A percentile compares a stretch with the other conserved stretches of the same genome.
These are phyloP conservation scores for Candida xyloterini DNA, from an alignment of 805 yeast genomes.

Conservation along the genomic window DNA sequence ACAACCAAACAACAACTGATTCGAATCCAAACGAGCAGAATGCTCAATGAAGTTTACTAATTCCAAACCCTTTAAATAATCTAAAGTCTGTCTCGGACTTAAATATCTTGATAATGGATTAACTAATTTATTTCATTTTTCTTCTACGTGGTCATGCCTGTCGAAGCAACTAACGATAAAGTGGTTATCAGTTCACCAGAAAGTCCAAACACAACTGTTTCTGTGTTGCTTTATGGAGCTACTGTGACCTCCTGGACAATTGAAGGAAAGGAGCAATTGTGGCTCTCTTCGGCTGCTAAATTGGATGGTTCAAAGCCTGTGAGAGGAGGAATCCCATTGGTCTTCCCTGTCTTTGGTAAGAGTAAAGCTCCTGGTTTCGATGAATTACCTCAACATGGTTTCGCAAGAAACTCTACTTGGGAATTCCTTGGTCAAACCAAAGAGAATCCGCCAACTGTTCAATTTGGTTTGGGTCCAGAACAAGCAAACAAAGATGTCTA, in stretches of 20 bases:
- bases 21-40: background rate
- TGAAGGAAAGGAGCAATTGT: slow-evolving; percentile 73
- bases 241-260: slow-evolving; percentile 80
- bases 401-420: slow-evolving; percentile 90
- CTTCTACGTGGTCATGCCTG: slow-evolving; percentile 41
- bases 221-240: slow-evolving; percentile 83
- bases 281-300: slow-evolving; percentile 75
- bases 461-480: slow-evolving; percentile 90
- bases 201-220: slow-evolving; percentile 52
- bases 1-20: background rate
- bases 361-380: slow-evolving; percentile 55
- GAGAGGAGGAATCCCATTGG: slow-evolving; percentile 95
- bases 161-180: slow-evolving; percentile 61
- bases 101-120: background rate
- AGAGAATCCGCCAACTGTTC: slow-evolving; percentile 71
- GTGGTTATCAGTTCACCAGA: slow-evolving; percentile 59
- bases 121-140: slow-evolving; percentile 3
- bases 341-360: slow-evolving; percentile 91
- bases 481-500: slow-evolving; percentile 61
- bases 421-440: slow-evolving; percentile 86
- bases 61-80: background rate
- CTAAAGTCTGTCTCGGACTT: slow-evolving; percentile 1
- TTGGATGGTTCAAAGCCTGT: slow-evolving; percentile 93
- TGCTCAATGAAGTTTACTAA: background rate
- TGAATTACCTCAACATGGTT: slow-evolving; percentile 90